Evolutionary conservation across 2,329 filamentous ascomycete species (phyloP), one percentile per base, ranked within the genome.

Genomic region (Aspergillus unguis): DNA sequence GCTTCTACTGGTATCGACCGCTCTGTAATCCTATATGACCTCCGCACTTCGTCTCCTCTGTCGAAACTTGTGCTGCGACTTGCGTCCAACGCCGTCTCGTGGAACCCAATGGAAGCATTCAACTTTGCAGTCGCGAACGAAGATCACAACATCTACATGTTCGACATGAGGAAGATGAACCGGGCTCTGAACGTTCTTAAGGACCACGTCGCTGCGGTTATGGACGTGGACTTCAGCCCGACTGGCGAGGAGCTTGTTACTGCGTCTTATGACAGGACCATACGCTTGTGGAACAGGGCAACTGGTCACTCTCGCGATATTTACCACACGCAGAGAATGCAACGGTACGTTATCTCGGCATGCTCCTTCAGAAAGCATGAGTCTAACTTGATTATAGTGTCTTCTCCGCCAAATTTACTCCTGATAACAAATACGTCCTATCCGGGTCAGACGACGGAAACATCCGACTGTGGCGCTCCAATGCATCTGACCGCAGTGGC

Each of bases 301-400:
- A 78, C 86, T 56, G 92, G 92, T 26, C 90, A 94, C 72, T 92
- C 88, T 10, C 82, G 92, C 62, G 94, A 99, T 67, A 85, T 96
- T 44, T 99, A 97, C 74, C 92, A 97, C 77, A 97, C 94, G 17
- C 95, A 96, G 75, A 85, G 94, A 58, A 96, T 96, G 92, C 92
- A 97, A 77, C 84, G 73, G 72, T 75, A 69, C 58, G 69, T 26
- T 59, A 25, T 23, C 35, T 40, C 23, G 5, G 17, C 7, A 5
- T 38, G 17, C 11, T 43, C 26, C 36, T 32, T 9, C 42, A 17
- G 10, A 38, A 32, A 32, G 8, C 35, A 44, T 52, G 33, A 29
- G 56, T 49, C 52, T 55, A 53, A 54, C 56, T 61, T 44, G 27
- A 17, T 47, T 37, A 54, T 50, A 75, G 92, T 62, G 91, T 96